These are phyloP conservation scores for Rhododendron ferrugineum DNA, from an alignment of 148 eudicot genomes.

Conservation along the genomic window DNA sequence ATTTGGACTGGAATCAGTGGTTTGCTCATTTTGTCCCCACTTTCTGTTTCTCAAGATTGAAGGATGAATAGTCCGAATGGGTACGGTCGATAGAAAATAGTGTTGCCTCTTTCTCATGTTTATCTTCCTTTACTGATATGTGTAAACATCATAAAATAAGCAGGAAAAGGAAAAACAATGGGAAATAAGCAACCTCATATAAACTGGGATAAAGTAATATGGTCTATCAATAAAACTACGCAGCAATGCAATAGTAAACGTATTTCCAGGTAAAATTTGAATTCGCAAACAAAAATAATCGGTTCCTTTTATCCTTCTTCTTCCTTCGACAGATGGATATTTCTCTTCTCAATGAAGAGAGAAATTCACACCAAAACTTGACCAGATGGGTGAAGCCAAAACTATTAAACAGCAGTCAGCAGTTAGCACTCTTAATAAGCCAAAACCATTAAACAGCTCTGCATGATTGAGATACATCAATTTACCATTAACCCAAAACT, in stretches of 20 bases:
- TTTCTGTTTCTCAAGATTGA: constrained; percentile 69
- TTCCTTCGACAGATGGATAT: not conserved
- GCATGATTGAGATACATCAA: not conserved
- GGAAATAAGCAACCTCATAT: not conserved
- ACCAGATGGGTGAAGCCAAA: too few species aligned
- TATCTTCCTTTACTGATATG: constrained; percentile 89
- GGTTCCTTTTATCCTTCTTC: not conserved
- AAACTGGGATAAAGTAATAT: not conserved
- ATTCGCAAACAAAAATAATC: too few species aligned
- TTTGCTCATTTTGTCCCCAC: constrained; percentile 52
- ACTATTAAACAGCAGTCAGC: too few species aligned
- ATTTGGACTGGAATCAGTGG: constrained; percentile 26
- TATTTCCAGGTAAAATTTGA: too few species aligned
- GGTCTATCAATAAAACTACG: not conserved
- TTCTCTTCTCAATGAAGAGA: not conserved
- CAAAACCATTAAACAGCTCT: not conserved
- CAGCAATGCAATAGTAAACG: not conserved
- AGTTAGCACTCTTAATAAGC: not conserved
- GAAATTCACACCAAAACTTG: not conserved
- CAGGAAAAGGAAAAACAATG: not conserved
- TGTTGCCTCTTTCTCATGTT: constrained; percentile 76
- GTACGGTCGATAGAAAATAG: constrained; percentile 62
- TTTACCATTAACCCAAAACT: not conserved
- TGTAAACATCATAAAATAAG: constrained; percentile 21
- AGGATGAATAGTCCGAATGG: constrained; percentile 68